Percentiles rank a stretch among this genome's conserved stretches.
These are phyloP conservation scores for Suillus alpinus DNA, from an alignment of 768 basidiomycete species.

Conservation along the genomic window DNA sequence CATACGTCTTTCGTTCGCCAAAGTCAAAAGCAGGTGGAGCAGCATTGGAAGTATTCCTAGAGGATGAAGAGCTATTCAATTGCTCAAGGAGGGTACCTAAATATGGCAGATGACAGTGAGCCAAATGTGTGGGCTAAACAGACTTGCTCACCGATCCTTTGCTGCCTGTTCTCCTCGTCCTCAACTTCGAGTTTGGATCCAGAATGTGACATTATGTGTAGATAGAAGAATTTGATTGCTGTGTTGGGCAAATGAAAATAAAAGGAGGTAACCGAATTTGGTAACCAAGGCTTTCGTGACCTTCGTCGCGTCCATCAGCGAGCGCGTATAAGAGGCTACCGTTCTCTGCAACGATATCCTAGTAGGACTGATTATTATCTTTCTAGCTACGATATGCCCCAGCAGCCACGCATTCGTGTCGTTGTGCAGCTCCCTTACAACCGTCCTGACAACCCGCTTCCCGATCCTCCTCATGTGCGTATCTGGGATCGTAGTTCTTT, in stretches of 20 bases:
- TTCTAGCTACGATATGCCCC: constrained; percentile 16
- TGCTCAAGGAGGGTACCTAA: constrained; percentile 42
- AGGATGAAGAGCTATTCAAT: constrained; percentile 27
- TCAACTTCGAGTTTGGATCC: constrained; percentile 41
- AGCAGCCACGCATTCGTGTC: constrained; percentile 52
- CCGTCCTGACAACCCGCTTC: constrained; percentile 64
- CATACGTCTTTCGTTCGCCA: constrained; percentile 34
- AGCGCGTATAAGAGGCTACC: neutral
- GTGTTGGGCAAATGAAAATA: neutral
- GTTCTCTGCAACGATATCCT: neutral
- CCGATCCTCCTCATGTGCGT: constrained; percentile 70
- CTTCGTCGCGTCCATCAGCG: constrained; percentile 4
- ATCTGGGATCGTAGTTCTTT: neutral
- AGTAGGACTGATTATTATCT: neutral
- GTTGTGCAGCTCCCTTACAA: constrained; percentile 79
- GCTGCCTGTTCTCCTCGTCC: constrained; percentile 43
- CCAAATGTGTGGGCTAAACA: constrained; percentile 4
- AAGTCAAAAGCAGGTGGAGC: constrained; percentile 30
- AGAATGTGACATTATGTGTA: constrained; percentile 4
- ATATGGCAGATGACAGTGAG: neutral
- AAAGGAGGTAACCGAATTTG: constrained; percentile 5
- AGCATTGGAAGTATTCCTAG: constrained; percentile 11
- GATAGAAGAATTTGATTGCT: constrained; percentile 3
- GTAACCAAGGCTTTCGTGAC: neutral
- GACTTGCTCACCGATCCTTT: constrained; percentile 38